Conservation (phyloP, 768 basidiomycete genomes). For the Nidularia sp. region DNA sequence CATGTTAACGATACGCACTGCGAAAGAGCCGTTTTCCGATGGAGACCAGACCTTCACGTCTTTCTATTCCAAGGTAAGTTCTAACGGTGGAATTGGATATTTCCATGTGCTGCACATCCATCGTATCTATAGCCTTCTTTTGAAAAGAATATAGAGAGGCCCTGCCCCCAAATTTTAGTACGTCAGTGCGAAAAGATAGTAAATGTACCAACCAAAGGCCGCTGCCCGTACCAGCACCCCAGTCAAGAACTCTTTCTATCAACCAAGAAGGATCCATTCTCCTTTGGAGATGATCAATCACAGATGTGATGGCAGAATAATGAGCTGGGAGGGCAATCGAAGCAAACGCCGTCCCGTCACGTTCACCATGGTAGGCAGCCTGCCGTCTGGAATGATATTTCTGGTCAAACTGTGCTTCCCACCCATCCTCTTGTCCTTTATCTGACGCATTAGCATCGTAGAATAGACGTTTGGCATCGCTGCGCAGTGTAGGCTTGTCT, state of each 20-base stretch:
- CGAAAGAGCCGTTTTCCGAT: constrained; percentile 64
- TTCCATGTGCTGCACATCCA: constrained; percentile 25
- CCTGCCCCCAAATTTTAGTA: constrained; percentile 34
- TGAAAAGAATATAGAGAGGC: constrained; percentile 67
- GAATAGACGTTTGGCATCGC: constrained; percentile 73
- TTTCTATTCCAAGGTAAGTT: constrained; percentile 75
- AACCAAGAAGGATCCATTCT: constrained; percentile 63
- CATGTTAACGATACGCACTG: constrained; percentile 30
- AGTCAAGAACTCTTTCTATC: constrained; percentile 68
- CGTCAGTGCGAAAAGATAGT: background rate
- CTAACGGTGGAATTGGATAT: constrained; percentile 48
- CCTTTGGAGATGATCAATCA: constrained; percentile 61
- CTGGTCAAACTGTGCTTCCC: constrained; percentile 54
- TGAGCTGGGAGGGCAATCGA: constrained; percentile 83
- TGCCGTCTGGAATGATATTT: constrained; percentile 61
- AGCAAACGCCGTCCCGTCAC: constrained; percentile 83
- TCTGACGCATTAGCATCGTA: constrained; percentile 19
- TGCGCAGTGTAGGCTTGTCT: constrained; percentile 61
- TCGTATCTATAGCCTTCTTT: constrained; percentile 14
- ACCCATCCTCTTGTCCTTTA: constrained; percentile 28
- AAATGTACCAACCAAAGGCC: constrained; percentile 65
- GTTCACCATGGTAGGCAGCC: constrained; percentile 50
- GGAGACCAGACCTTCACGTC: constrained; percentile 61
- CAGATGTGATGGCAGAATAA: constrained; percentile 76
- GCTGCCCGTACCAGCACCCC: constrained; percentile 81